Evolutionary conservation across 2,329 filamentous ascomycete genomes (phyloP), one percentile per base, ranked within the genome.

Genomic region (Xylaria sp.): DNA sequence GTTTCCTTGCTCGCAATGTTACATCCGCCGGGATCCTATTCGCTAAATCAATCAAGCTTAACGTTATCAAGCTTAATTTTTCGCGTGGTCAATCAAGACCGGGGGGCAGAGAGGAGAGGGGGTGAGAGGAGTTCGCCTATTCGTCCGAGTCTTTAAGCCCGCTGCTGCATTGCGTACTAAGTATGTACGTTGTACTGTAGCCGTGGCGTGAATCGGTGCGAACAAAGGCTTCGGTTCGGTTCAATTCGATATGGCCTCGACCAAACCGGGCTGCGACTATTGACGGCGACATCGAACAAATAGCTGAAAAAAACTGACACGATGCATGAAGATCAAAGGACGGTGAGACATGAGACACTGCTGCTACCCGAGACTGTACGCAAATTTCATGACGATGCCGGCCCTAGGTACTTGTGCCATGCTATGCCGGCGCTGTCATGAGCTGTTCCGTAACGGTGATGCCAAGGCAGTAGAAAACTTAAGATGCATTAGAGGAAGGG

Each of bases 1-100:
- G 58, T 48, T 66, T 63, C 41, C 63, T 56, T 46, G n/a, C 30
- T 55, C 58, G 46, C 41, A 65, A 43, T 59, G 59, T 62, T 55
- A 60, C 66, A 63, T 68, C 63, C 58, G 55, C 63, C 23, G 43
- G 25, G 32, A 66, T 68, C 63, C 58, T 63, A 68, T 66, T 68
- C 66, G 66, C 66, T 59, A 61, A 43, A 62, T 60, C 53, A 60
- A 60, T 68, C 66, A 68, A 68, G 52, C 63, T 66, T 66, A 66
- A 66, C 34, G 59, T 58, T 66, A 58, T 66, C 64, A 63, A 66
- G 64, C 64, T 68, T 68, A 68, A 65, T 63, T 66, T 59, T 48
- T 63, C 58, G 63, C 63, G 52, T 68, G 66, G 58, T 56, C 43
- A 7, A 58, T 57, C 57, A 43, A 13, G 62, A 61, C 18, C 36